Evolutionary conservation across 768 basidiomycete species (phyloP).

Genomic region (Agaricus subrufescens): DNA sequence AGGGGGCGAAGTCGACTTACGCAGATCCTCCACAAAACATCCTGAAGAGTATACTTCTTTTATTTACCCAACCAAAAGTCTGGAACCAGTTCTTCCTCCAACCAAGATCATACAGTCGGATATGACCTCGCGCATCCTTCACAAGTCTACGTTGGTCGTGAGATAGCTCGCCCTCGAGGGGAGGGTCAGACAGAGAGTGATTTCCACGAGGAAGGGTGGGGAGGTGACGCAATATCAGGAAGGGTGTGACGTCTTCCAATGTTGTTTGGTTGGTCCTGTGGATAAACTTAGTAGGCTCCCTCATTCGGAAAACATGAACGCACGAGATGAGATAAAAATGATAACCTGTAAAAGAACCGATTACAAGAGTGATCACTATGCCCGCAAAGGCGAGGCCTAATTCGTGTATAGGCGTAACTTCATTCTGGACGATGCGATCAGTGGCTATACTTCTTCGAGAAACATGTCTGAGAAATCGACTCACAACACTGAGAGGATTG

Average conservation of each 20-base stretch:
- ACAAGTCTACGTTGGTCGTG: conserved; percentile 62
- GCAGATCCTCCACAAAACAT: conserved; percentile 58
- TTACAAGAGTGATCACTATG: conserved; percentile 52
- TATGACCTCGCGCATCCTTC: conserved; percentile 52
- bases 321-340: conserved; percentile 65
- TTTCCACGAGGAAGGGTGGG: conserved; percentile 53
- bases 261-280: conserved; percentile 84
- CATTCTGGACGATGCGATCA: conserved; percentile 37
- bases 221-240: conserved; percentile 65
- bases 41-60: conserved; percentile 47
- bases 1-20: conserved; percentile 34
- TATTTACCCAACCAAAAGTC: conserved; percentile 55
- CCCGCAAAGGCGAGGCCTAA: conserved; percentile 60
- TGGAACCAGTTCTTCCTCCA: conserved; percentile 68
- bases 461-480: conserved; percentile 16
- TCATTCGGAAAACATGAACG: conserved; percentile 1
- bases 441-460: not conserved
- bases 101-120: conserved; percentile 71
- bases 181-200: conserved; percentile 59
- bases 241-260: conserved; percentile 70
- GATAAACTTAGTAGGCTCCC: not conserved
- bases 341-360: conserved; percentile 74
- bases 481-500: conserved; percentile 58
- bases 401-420: conserved; percentile 66
- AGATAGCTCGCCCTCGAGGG: conserved; percentile 67